Conservation (phyloP, 108 stramenopile species). For the Skeletonema tropicum region DNA sequence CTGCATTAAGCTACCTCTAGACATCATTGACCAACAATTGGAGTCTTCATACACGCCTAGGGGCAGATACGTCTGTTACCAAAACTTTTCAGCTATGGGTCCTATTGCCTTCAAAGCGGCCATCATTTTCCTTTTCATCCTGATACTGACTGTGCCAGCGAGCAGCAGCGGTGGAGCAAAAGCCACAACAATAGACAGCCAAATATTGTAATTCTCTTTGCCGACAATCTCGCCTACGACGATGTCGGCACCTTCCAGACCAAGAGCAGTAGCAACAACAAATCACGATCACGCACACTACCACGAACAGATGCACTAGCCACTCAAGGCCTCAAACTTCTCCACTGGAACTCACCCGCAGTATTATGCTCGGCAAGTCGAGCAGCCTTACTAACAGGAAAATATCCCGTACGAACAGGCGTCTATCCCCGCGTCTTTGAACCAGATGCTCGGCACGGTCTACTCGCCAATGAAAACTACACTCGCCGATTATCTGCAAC, state of each 20-base stretch:
- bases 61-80: too few relatives aligned
- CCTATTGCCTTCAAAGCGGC: too few relatives aligned
- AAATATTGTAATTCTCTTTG: slow-evolving; percentile 70
- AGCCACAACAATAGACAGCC: slow-evolving; percentile 10
- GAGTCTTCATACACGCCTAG: too few relatives aligned
- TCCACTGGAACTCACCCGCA: slow-evolving; percentile 74
- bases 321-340: slow-evolving; percentile 50
- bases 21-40: too few relatives aligned
- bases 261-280: slow-evolving; percentile 12
- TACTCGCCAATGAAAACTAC: slow-evolving; percentile 68
- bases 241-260: slow-evolving; percentile 59
- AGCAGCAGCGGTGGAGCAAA: too few relatives aligned
- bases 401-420: slow-evolving; percentile 65
- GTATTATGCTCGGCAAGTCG: slow-evolving; percentile 70
- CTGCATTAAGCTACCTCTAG: too few relatives aligned
- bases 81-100: too few relatives aligned
- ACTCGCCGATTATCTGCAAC: slow-evolving; percentile 58
- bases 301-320: slow-evolving; percentile 66
- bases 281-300: slow-evolving; percentile 23
- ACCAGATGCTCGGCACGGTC: slow-evolving; percentile 56
- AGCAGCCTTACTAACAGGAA: slow-evolving; percentile 71
- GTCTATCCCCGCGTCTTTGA: slow-evolving; percentile 73
- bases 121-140: too few relatives aligned
- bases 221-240: slow-evolving; percentile 72
- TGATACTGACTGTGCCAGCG: too few relatives aligned